Percentiles rank a stretch among this genome's conserved stretches.
These are phyloP conservation scores for Raddia guianensis DNA, from an alignment of 176 grass and related monocot species.

Conservation along the genomic window DNA sequence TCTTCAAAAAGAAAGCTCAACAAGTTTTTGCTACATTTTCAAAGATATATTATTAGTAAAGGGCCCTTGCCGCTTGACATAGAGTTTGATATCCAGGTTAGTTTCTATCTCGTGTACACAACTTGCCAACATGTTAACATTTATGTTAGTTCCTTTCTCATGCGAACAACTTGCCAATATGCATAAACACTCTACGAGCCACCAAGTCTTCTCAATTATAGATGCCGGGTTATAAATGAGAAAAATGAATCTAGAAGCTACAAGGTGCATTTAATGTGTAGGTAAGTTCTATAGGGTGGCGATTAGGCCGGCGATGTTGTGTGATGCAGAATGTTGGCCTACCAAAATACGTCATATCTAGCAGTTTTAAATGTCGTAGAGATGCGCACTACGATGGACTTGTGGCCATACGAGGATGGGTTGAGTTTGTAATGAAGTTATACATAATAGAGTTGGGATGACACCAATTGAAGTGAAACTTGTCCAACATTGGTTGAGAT, in stretches of 20 bases:
- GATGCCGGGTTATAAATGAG: conserved; percentile 1
- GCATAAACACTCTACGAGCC: neutral
- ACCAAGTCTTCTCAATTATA: conserved; percentile 12
- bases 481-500: no score
- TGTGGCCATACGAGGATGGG: no score
- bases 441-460: no score
- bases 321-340: no score
- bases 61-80: conserved; percentile 94
- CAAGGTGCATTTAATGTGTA: conserved; percentile 29
- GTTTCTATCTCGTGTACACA: conserved; percentile 42
- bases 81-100: conserved; percentile 99
- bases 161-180: conserved; percentile 23
- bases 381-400: no score
- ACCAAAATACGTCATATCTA: no score
- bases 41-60: conserved; percentile 96
- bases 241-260: conserved; percentile 11
- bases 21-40: conserved; percentile 97
- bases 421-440: no score
- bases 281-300: neutral
- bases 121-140: conserved; percentile 19
- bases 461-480: no score
- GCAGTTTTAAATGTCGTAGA: no score
- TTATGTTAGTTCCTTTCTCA: conserved; percentile 44
- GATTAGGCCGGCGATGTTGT: no score
- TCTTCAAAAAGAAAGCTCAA: conserved; percentile 95